Evolutionary conservation across 2,329 filamentous ascomycete species (phyloP).

Genomic region (Nemania bipapillata): DNA sequence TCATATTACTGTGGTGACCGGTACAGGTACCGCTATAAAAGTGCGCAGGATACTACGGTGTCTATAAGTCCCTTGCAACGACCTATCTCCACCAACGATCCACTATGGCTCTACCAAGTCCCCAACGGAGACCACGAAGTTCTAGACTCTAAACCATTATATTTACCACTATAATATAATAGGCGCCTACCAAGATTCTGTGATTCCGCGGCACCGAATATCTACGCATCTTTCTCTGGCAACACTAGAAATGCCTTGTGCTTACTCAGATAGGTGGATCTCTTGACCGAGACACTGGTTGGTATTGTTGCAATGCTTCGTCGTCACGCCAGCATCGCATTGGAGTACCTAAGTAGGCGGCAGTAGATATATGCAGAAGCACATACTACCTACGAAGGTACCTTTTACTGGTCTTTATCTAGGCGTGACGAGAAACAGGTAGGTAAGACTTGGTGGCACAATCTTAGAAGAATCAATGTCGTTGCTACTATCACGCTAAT

Average conservation of each 20-base stretch:
- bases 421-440: background rate
- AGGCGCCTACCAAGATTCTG: too few relatives aligned
- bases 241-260: background rate
- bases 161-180: too few relatives aligned
- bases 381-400: too few relatives aligned
- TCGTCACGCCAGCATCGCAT: background rate
- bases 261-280: background rate
- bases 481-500: background rate
- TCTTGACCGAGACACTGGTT: background rate
- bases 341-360: background rate
- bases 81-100: background rate
- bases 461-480: background rate
- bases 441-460: background rate
- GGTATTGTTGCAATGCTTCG: background rate
- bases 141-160: constrained; percentile 15
- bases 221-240: background rate
- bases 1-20: too few relatives aligned
- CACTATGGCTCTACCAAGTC: constrained; percentile 19
- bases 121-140: constrained; percentile 22
- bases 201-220: too few relatives aligned
- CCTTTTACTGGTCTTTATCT: constrained; percentile 1
- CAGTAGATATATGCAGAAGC: too few relatives aligned
- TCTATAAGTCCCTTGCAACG: too few relatives aligned
- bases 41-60: too few relatives aligned
- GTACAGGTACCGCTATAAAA: too few relatives aligned